These are phyloP conservation scores for Coccinonectria pachysandricola DNA, from an alignment of 2,329 filamentous ascomycete genomes.

Conservation along the genomic window DNA sequence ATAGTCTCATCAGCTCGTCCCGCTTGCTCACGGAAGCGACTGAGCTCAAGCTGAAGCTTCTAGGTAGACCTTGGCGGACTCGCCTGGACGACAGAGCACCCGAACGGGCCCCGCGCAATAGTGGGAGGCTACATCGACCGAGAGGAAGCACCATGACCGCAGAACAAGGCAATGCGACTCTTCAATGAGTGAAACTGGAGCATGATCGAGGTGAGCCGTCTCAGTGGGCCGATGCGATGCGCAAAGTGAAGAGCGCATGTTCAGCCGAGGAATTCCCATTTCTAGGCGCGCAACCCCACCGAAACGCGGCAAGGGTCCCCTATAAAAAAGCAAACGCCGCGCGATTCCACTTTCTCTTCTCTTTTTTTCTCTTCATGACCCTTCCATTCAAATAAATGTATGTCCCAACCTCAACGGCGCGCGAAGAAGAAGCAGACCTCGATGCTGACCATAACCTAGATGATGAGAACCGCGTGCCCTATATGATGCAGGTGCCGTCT, in stretches of 20 bases:
- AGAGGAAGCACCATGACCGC: constrained; percentile 16
- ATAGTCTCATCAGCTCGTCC: constrained; percentile 17
- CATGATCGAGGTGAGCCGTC: constrained; percentile 11
- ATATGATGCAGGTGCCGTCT: constrained; percentile 69
- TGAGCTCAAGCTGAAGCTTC: constrained; percentile 15
- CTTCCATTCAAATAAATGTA: constrained; percentile 99
- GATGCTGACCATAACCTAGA: constrained; percentile 44
- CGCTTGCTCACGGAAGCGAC: constrained; percentile 7
- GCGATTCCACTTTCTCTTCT: constrained; percentile 30
- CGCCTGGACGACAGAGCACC: constrained; percentile 4
- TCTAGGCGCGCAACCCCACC: constrained; percentile 10
- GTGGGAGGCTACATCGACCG: constrained; percentile 11
- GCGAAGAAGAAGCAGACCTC: neutral
- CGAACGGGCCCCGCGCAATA: constrained; percentile 8
- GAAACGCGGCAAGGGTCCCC: constrained; percentile 17
- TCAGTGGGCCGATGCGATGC: constrained; percentile 1
- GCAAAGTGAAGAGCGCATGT: constrained; percentile 5
- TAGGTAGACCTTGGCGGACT: constrained; percentile 9
- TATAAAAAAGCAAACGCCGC: constrained; percentile 25
- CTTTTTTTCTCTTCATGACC: constrained; percentile 63
- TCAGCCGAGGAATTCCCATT: constrained; percentile 20
- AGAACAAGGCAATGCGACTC: constrained; percentile 1
- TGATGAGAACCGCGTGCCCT: constrained; percentile 99
- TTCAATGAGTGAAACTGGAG: constrained; percentile 11
- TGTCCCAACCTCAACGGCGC: constrained; percentile 32